Evolutionary conservation across 2,329 filamentous ascomycete species (phyloP), one percentile per base, ranked within the genome.

Genomic region (Lasiodiplodia sp.): DNA sequence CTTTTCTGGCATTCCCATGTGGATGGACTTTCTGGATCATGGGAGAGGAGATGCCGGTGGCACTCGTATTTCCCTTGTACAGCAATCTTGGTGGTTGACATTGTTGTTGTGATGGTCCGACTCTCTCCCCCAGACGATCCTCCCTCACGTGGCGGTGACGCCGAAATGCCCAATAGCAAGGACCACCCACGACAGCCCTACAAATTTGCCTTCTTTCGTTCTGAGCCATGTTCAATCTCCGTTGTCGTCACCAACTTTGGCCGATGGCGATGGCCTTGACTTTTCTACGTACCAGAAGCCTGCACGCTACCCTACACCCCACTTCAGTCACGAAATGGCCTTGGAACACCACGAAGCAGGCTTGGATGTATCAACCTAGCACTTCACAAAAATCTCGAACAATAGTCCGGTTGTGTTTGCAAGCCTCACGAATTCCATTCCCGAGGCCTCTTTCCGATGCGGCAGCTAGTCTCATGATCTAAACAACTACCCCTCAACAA

Each of bases 141-240:
- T 28, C 58, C 3, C 21, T 37, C 44, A 38, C 51, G 31, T n/a
- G 60, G 44, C 44, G 60, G 60, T 64, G 47, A 64, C 47, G 60
- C 44, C 47, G 44, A 64, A 64, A 34, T n/a, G n/a, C 28, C 31
- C 40, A 25, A 10, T 28, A 37, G 7, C 28, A 52, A 28, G 18
- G 60, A 38, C 21, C n/a, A 28, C 16, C 28, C 40, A 49, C 28
- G n/a, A n/a, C 57, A 21, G 23, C 38, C 47, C 18, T 28, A 2
- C 28, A 47, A 11, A 14, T 21, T 47, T 10, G 18, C 21, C n/a
- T 47, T 21, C n/a, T 47, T 21, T 47, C 44, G n/a, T 21, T 21
- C 16, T 8, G 16, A 47, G 16, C 40, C 6, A 34, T 18, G 44
- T 7, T 4, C n/a, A 47, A 47, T 47, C 8, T 10, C 44, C 7